These are phyloP conservation scores for Eruca vesicaria DNA, from an alignment of 441 rosid species.

Conservation along the genomic window DNA sequence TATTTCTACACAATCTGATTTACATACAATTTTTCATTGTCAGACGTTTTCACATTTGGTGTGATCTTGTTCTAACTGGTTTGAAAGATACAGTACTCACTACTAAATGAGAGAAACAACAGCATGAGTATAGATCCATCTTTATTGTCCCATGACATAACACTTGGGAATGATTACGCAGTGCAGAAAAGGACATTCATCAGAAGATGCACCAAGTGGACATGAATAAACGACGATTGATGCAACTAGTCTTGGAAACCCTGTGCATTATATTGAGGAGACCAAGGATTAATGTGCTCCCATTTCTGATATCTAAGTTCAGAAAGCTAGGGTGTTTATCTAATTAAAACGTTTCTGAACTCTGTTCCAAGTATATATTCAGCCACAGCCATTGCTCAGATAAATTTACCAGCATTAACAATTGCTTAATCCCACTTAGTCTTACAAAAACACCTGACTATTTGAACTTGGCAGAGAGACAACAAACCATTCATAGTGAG, in stretches of 20 bases:
- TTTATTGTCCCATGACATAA: background rate
- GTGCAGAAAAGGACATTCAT: slow-evolving; percentile 10
- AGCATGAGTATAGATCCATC: background rate
- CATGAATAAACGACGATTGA: background rate
- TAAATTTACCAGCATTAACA: background rate
- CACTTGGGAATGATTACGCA: background rate
- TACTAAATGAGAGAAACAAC: background rate
- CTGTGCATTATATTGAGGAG: slow-evolving; percentile 1
- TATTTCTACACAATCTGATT: background rate
- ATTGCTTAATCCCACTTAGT: background rate
- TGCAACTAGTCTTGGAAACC: background rate
- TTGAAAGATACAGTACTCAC: background rate
- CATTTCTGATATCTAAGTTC: background rate
- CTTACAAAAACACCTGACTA: background rate
- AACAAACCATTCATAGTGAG: background rate
- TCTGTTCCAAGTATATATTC: background rate
- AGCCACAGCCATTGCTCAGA: background rate
- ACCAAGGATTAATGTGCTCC: background rate
- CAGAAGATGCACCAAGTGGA: slow-evolving; percentile 1
- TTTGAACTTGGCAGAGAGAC: background rate
- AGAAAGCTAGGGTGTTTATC: background rate
- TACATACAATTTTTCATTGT: background rate
- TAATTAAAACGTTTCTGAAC: background rate
- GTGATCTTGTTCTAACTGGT: slow-evolving; percentile 2
- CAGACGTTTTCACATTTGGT: background rate